Evolutionary conservation across 352 stramenopile species (phyloP), one percentile per base, ranked within the genome.

Genomic region (Pythium biforme): DNA sequence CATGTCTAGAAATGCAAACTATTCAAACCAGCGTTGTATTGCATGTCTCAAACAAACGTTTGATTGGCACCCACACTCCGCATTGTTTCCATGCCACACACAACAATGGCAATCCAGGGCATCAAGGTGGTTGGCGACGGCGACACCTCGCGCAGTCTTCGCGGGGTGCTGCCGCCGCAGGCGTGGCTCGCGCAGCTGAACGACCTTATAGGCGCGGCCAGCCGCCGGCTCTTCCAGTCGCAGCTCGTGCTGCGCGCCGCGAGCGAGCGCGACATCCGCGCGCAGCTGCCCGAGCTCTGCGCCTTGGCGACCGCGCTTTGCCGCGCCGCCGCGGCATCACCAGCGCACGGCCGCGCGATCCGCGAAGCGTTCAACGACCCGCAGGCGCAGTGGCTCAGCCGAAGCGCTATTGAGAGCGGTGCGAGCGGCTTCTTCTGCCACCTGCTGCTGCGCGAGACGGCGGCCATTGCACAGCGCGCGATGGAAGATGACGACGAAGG

Each of bases 301-400:
- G 55, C 27, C 12, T 77, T 91, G 11, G 48, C 76, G 19, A 46
- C 73, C 5, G 61, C 66, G 14, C 50, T 90, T n/a, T 58, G 69
- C 29, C 37, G 31, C 11, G 22, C 19, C 20, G 57, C 46, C 20
- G 1, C 33, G 27, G 22, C 40, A 7, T 60, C 45, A 4, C 22
- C 46, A 37, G 14, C 19, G 19, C 56, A 51, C 10, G 26, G 14
- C 33, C 46, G 11, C 25, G 59, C 45, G 0, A 59, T 81, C 19
- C 74, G 74, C 7, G 22, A 33, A 3, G 75, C 72, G 4, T 88
- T 89, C 26, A 29, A 27, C 11, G 69, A 86, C 27, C 65, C 68
- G 25, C 59, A 77, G 2, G 75, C 70, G 3, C 73, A 86, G 37
- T 91, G 82, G 82, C 56, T 91, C 23, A 79, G 72, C 39, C 82